Percentiles rank a stretch among this genome's conserved stretches.
Evolutionary conservation across 805 yeast genomes (phyloP).

Genomic region (Metschnikowia anglica): DNA sequence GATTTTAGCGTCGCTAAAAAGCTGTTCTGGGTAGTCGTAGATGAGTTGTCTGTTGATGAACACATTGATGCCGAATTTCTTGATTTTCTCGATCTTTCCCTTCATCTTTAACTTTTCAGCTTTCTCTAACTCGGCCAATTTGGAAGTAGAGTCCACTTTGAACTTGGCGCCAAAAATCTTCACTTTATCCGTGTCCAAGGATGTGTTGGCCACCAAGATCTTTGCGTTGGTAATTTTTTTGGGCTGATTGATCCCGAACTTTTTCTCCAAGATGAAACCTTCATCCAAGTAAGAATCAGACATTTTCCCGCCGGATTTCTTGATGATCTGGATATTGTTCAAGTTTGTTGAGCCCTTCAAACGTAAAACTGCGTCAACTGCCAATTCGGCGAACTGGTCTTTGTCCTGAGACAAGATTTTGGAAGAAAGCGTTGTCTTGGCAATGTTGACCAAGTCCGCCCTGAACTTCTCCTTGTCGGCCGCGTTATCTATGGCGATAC

Average conservation of each 20-base stretch:
- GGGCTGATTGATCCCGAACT: slow-evolving; percentile 93
- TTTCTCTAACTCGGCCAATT: slow-evolving; percentile 88
- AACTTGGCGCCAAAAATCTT: slow-evolving; percentile 97
- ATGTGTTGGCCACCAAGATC: slow-evolving; percentile 90
- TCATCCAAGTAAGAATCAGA: slow-evolving; percentile 92
- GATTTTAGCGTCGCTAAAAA: slow-evolving; percentile 82
- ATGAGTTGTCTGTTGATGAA: slow-evolving; percentile 95
- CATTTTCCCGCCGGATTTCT: slow-evolving; percentile 89
- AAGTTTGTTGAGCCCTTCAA: slow-evolving; percentile 83
- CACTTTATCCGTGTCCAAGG: slow-evolving; percentile 96
- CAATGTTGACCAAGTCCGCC: slow-evolving; percentile 78
- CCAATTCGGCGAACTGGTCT: slow-evolving; percentile 81
- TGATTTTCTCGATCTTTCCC: slow-evolving; percentile 81
- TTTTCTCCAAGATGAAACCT: slow-evolving; percentile 89
- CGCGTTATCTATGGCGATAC: slow-evolving; percentile 73
- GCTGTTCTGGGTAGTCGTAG: slow-evolving; percentile 97
- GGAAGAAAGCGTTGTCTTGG: slow-evolving; percentile 90
- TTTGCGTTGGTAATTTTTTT: slow-evolving; percentile 78
- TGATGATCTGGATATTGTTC: slow-evolving; percentile 89
- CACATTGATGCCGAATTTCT: slow-evolving; percentile 81
- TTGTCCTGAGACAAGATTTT: slow-evolving; percentile 95
- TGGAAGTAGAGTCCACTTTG: slow-evolving; percentile 92
- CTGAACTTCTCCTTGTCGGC: slow-evolving; percentile 58
- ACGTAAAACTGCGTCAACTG: slow-evolving; percentile 91
- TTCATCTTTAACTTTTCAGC: slow-evolving; percentile 95